Percentiles rank a stretch among this genome's conserved stretches.
Conservation (phyloP, 768 basidiomycete genomes). For the Clavulina sp. region DNA sequence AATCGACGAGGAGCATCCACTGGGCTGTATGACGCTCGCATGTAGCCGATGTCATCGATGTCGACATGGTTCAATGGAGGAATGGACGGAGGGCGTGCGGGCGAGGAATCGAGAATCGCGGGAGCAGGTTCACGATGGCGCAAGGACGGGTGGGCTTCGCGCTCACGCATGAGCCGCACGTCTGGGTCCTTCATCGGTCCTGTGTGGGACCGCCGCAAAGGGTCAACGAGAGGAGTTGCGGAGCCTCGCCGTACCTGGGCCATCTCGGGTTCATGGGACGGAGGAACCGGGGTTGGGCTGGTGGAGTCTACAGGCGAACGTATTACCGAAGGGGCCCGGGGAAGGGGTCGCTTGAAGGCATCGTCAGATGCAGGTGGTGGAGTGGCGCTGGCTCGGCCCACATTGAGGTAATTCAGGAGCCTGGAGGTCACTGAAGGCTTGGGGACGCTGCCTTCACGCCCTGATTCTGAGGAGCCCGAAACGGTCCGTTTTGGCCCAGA, state of each 20-base stretch:
- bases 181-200: background rate
- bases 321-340: background rate
- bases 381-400: no score
- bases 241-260: background rate
- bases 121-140: constrained; percentile 10
- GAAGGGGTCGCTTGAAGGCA: background rate
- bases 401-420: background rate
- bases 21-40: no score
- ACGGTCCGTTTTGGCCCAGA: background rate
- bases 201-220: background rate
- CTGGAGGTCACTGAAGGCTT: background rate
- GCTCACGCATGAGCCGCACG: background rate
- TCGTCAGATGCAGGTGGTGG: no score
- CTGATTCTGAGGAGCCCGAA: background rate
- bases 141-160: constrained; percentile 1
- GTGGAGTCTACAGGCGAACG: background rate
- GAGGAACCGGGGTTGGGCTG: background rate
- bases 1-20: background rate
- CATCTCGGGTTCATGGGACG: background rate
- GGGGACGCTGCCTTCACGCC: background rate
- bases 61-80: constrained; percentile 6
- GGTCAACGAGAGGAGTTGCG: background rate
- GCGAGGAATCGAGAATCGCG: background rate
- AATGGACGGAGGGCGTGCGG: constrained; percentile 7
- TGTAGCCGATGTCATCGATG: background rate